Evolutionary conservation across 2,329 filamentous ascomycete genomes (phyloP).

Genomic region (Colletotrichum sojae): DNA sequence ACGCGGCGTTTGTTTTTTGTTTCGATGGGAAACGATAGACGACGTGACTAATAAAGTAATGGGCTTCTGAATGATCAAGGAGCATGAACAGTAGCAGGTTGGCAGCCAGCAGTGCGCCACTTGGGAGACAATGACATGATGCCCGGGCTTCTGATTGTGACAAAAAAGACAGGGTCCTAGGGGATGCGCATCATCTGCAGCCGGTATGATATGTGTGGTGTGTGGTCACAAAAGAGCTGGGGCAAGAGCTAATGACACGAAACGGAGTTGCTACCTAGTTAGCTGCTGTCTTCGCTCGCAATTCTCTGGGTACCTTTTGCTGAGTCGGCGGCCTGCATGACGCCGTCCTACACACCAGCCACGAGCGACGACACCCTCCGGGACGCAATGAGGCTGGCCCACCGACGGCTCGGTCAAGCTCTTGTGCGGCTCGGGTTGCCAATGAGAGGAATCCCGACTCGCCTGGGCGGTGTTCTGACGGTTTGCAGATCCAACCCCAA

Average conservation of each 20-base stretch:
- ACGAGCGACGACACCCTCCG: slow-evolving; percentile 21
- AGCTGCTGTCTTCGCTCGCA: not conserved
- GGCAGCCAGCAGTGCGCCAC: not conserved
- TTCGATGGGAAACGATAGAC: not conserved
- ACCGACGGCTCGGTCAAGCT: slow-evolving; percentile 28
- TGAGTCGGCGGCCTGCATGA: slow-evolving; percentile 47
- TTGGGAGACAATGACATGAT: not conserved
- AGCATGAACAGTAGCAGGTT: too few relatives aligned
- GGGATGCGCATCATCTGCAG: slow-evolving; percentile 12
- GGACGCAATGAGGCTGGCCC: slow-evolving; percentile 5
- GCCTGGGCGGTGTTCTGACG: slow-evolving; percentile 5
- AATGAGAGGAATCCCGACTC: not conserved
- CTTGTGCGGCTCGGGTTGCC: slow-evolving; percentile 19
- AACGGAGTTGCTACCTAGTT: not conserved
- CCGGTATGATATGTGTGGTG: not conserved
- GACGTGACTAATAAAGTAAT: slow-evolving; percentile 2
- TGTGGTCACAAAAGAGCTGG: not conserved
- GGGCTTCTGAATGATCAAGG: slow-evolving; percentile 5
- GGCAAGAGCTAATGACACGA: not conserved
- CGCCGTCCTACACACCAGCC: slow-evolving; percentile 43
- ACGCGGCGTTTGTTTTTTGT: slow-evolving; percentile 7
- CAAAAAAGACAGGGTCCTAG: not conserved
- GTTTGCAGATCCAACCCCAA: slow-evolving; percentile 10
- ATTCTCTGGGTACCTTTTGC: slow-evolving; percentile 39
- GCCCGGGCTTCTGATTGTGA: not conserved